These are phyloP conservation scores for Mycena capillaripes DNA, from an alignment of 768 basidiomycete species.

Conservation along the genomic window DNA sequence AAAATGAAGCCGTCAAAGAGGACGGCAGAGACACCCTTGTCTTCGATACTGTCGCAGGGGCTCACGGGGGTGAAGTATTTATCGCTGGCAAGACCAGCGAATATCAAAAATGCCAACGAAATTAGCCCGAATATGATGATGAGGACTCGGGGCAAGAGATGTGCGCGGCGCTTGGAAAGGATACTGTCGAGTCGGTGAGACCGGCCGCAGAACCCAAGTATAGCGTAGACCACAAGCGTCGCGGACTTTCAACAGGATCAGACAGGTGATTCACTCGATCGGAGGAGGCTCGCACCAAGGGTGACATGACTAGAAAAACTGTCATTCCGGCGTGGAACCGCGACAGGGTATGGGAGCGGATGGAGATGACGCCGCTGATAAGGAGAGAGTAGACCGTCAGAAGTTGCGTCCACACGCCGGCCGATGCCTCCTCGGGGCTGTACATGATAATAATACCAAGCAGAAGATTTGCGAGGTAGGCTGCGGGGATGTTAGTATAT, in stretches of 20 bases:
- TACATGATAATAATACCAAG: too few relatives aligned
- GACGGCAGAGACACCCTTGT: not conserved
- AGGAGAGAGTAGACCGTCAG: too few relatives aligned
- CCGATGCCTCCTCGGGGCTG: too few relatives aligned
- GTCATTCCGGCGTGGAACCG: constrained; percentile 18
- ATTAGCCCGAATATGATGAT: not conserved
- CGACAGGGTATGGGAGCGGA: not conserved
- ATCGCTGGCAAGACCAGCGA: not conserved
- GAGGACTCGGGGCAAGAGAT: constrained; percentile 1
- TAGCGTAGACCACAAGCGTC: constrained; percentile 3
- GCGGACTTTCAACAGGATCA: not conserved
- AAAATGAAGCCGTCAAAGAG: not conserved
- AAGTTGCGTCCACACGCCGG: too few relatives aligned
- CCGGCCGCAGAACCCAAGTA: not conserved
- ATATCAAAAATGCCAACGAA: not conserved
- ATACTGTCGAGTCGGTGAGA: not conserved
- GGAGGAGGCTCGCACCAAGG: not conserved
- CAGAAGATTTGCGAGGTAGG: too few relatives aligned
- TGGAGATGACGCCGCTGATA: constrained; percentile 10
- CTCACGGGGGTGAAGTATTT: not conserved
- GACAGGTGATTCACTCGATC: too few relatives aligned
- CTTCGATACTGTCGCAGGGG: not conserved
- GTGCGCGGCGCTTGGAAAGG: not conserved
- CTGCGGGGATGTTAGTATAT: not conserved
- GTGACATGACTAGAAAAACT: constrained; percentile 11